Conservation (phyloP, 2,329 filamentous ascomycete genomes). For the Thielaviopsis cerberus region DNA sequence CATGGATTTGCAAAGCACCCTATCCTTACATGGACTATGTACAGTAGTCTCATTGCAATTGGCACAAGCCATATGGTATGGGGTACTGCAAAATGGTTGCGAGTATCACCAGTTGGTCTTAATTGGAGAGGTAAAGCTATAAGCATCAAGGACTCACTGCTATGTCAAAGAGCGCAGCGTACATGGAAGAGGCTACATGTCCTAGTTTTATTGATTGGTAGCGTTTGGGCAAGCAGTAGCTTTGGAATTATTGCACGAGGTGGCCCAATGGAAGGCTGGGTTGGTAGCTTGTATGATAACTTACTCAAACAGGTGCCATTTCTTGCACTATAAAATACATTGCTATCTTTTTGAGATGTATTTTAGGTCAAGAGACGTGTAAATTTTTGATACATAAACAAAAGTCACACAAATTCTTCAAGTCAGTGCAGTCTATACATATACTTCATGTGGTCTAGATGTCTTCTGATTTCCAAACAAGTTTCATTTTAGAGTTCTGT, state of each 20-base stretch:
- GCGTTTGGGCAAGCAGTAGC: conserved; percentile 65
- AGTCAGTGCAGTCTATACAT: no score
- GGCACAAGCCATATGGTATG: conserved; percentile 66
- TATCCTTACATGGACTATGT: conserved; percentile 46
- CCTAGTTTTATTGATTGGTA: conserved; percentile 35
- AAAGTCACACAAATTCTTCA: no score
- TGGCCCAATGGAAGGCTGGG: conserved; percentile 55
- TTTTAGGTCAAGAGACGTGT: no score
- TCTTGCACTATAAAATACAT: not conserved
- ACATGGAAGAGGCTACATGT: conserved; percentile 57
- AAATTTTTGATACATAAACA: no score
- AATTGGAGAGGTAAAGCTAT: conserved; percentile 27
- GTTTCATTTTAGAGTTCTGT: no score
- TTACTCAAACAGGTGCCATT: conserved; percentile 25
- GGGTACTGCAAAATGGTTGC: conserved; percentile 70
- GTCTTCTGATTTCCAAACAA: no score
- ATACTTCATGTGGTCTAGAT: no score
- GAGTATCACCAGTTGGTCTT: conserved; percentile 37
- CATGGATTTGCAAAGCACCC: conserved; percentile 68
- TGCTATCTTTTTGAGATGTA: no score
- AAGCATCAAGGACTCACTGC: conserved; percentile 29
- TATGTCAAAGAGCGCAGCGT: conserved; percentile 35
- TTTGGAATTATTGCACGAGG: conserved; percentile 59
- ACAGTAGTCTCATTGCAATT: conserved; percentile 45
- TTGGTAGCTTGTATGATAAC: conserved; percentile 61